These are phyloP conservation scores for Pyronema domesticum DNA, from an alignment of 495 filamentous ascomycete genomes.

Conservation along the genomic window DNA sequence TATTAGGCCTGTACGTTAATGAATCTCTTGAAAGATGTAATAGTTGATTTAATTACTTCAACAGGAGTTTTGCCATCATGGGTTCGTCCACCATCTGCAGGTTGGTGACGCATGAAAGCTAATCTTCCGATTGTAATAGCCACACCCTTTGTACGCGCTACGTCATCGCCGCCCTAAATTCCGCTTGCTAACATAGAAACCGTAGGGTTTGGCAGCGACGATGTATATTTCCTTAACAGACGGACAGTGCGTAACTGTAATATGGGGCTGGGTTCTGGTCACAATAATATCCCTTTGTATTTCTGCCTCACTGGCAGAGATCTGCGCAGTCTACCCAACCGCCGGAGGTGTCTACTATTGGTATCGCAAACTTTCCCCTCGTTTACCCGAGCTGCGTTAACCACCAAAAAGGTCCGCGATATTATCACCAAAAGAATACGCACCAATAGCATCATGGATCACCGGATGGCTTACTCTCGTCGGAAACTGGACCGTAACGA, in stretches of 20 bases:
- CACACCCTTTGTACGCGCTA: constrained; percentile 21
- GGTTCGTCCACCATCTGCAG: constrained; percentile 9
- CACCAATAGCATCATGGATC: constrained; percentile 32
- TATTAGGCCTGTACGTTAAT: constrained; percentile 38
- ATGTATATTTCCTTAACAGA: constrained; percentile 47
- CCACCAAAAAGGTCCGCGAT: constrained; percentile 27
- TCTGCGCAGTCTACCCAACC: constrained; percentile 31
- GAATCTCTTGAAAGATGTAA: background rate
- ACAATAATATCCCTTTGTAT: constrained; percentile 29
- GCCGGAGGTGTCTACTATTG: constrained; percentile 36
- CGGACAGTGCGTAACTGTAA: constrained; percentile 38
- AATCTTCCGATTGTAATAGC: constrained; percentile 5
- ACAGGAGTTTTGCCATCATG: constrained; percentile 26
- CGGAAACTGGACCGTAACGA: constrained; percentile 37
- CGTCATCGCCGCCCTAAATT: constrained; percentile 4
- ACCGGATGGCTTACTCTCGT: constrained; percentile 35
- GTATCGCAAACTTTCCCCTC: constrained; percentile 1
- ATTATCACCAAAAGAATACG: constrained; percentile 31
- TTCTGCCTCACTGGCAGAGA: constrained; percentile 31
- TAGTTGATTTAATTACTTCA: background rate
- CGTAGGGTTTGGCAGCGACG: constrained; percentile 35
- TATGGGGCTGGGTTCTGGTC: constrained; percentile 33
- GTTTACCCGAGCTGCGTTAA: background rate
- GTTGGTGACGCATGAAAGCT: background rate
- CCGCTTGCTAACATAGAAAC: background rate